Percentiles rank a stretch among this genome's conserved stretches.
Conservation (phyloP, 106 monocot species). For the Dactylorhiza incarnata region DNA sequence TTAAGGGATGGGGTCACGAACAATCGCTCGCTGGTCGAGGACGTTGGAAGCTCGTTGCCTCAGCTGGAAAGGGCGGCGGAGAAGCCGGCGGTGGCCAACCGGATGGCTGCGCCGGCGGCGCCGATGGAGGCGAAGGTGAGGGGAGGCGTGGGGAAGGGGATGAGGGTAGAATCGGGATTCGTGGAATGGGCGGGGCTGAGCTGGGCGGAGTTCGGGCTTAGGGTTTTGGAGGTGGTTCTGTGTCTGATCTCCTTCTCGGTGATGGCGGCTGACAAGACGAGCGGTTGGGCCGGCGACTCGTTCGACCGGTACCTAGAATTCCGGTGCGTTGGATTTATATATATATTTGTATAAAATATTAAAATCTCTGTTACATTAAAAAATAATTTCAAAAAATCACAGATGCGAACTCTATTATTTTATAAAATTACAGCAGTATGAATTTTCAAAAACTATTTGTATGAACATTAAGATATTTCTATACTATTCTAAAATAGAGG, state of each 20-base stretch:
- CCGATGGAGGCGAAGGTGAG: not conserved
- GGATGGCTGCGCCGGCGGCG: not conserved
- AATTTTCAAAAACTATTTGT: too few relatives aligned
- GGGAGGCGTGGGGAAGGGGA: slow-evolving; percentile 11
- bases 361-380: too few relatives aligned
- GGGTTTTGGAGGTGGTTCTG: slow-evolving; percentile 42
- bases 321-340: slow-evolving; percentile 14
- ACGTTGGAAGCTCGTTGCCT: slow-evolving; percentile 3
- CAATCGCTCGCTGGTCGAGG: not conserved
- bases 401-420: too few relatives aligned
- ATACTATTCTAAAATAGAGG: too few relatives aligned
- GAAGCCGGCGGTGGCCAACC: slow-evolving; percentile 5
- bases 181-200: slow-evolving; percentile 20
- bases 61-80: slow-evolving; percentile 6
- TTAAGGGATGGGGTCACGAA: not conserved
- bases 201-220: slow-evolving; percentile 33
- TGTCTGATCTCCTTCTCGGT: slow-evolving; percentile 64
- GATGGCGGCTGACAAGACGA: slow-evolving; percentile 73
- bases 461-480: too few relatives aligned
- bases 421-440: too few relatives aligned
- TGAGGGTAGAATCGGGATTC: slow-evolving; percentile 21
- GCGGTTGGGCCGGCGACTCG: slow-evolving; percentile 89
- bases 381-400: too few relatives aligned
- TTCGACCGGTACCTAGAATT: slow-evolving; percentile 71
- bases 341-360: too few relatives aligned